A percentile compares a stretch with the other conserved stretches of the same genome.
phyloP scores from a whole-genome alignment of 768 basidiomycete genomes.

The Mycena pura region DNA sequence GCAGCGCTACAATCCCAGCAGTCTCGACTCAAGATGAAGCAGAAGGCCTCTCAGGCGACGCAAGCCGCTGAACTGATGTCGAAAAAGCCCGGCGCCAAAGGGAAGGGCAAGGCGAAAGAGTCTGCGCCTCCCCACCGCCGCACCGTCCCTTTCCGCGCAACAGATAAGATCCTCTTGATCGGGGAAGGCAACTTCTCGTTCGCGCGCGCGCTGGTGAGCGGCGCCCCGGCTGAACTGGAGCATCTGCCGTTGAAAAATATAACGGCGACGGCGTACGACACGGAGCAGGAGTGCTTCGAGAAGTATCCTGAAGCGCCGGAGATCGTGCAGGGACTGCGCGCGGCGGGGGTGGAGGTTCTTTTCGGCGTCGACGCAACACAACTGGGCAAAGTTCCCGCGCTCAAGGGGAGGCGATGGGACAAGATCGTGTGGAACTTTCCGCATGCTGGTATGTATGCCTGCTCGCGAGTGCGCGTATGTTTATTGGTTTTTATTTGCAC shows the following conservation, averaged over 20 bases:
- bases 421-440: conserved; percentile 95
- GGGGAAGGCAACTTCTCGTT: conserved; percentile 98
- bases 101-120: conserved; percentile 45
- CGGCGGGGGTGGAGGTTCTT: conserved; percentile 70
- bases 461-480: background rate
- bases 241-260: conserved; percentile 70
- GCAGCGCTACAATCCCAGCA: conserved; percentile 75
- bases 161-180: conserved; percentile 76
- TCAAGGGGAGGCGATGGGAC: conserved; percentile 76
- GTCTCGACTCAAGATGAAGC: conserved; percentile 64
- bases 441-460: conserved; percentile 72
- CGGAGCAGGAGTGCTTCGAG: conserved; percentile 71
- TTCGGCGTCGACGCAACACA: conserved; percentile 88
- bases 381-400: conserved; percentile 60
- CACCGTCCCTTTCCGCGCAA: conserved; percentile 69
- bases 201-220: conserved; percentile 70
- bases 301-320: conserved; percentile 82
- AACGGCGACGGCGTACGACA: conserved; percentile 87
- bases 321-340: conserved; percentile 61
- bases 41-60: conserved; percentile 58
- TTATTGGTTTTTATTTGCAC: conserved; percentile 16
- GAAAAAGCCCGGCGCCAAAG: conserved; percentile 38
- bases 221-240: conserved; percentile 52
- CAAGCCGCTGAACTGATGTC: conserved; percentile 57
- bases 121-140: conserved; percentile 37